Conservation (phyloP, 1,284 basidiomycete genomes). For the Sphagnurus paluster region DNA sequence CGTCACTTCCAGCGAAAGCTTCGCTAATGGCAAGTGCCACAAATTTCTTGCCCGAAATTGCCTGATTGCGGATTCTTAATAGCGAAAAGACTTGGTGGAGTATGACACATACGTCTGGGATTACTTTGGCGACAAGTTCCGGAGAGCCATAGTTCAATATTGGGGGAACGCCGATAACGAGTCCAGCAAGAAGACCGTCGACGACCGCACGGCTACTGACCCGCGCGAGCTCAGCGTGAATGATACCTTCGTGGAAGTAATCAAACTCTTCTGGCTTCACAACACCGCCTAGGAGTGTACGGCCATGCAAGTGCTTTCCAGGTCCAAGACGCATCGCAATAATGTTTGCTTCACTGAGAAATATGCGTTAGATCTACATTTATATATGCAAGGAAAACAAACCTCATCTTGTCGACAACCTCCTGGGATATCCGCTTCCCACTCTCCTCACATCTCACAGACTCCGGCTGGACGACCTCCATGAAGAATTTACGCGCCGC, state of each 20-base stretch:
- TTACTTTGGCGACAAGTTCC: conserved; percentile 71
- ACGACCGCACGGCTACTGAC: conserved; percentile 83
- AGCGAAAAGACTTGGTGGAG: background rate
- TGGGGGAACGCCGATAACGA: conserved; percentile 84
- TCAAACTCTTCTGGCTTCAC: conserved; percentile 90
- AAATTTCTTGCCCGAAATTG: conserved; percentile 79
- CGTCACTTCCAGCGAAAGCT: conserved; percentile 93
- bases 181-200: conserved; percentile 80
- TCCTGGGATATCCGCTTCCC: conserved; percentile 77
- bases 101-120: conserved; percentile 49
- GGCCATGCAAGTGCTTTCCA: conserved; percentile 87
- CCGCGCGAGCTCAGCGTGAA: conserved; percentile 86
- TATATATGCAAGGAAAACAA: conserved; percentile 22
- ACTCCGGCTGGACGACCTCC: conserved; percentile 66
- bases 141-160: conserved; percentile 85
- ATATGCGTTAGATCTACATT: background rate
- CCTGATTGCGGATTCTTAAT: conserved; percentile 33
- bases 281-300: conserved; percentile 78
- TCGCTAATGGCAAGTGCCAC: conserved; percentile 75
- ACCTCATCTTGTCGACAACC: conserved; percentile 76
- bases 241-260: conserved; percentile 82
- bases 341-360: conserved; percentile 65
- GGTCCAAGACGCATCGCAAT: conserved; percentile 94
- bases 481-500: conserved; percentile 65
- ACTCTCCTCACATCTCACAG: conserved; percentile 70